phyloP scores from a whole-genome alignment of 2,329 filamentous ascomycete species.

The Dothistroma septosporum region DNA sequence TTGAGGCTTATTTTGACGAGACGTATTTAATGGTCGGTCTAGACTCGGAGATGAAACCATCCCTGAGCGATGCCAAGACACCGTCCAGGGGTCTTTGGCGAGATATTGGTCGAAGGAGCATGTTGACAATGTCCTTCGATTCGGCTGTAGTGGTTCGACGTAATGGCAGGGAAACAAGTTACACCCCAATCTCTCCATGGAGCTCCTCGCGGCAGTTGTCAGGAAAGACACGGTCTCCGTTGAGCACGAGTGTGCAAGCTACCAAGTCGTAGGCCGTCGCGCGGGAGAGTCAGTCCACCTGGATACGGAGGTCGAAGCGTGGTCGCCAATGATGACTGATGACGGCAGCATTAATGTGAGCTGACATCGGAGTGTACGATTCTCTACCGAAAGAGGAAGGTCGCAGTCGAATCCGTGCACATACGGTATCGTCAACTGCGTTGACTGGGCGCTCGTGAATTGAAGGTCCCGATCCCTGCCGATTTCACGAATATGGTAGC shows the following conservation, averaged over 20 bases:
- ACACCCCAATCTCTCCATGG: constrained; percentile 8
- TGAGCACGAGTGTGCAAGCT: not conserved
- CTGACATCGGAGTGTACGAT: not conserved
- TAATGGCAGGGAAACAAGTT: not conserved
- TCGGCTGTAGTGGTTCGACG: constrained; percentile 6
- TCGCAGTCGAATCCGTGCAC: not conserved
- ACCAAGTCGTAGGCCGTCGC: constrained; percentile 8
- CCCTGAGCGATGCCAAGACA: constrained; percentile 8
- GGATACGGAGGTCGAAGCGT: not conserved
- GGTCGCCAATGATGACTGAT: not conserved
- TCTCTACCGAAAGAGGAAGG: not conserved
- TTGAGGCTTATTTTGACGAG: not conserved
- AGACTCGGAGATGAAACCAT: constrained; percentile 6
- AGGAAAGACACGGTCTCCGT: constrained; percentile 4
- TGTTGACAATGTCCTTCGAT: constrained; percentile 4
- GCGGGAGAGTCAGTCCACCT: not conserved
- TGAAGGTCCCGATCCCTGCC: not conserved
- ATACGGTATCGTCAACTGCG: not conserved
- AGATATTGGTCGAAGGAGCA: constrained; percentile 5
- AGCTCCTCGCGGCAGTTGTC: not conserved
- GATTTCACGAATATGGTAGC: not conserved
- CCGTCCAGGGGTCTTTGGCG: not conserved
- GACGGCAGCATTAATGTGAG: not conserved
- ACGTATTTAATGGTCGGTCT: constrained; percentile 6
- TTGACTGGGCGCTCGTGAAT: not conserved